A percentile compares a stretch with the other conserved stretches of the same genome.
phyloP scores from a whole-genome alignment of 805 yeast genomes.

The Saitoella complicata region DNA sequence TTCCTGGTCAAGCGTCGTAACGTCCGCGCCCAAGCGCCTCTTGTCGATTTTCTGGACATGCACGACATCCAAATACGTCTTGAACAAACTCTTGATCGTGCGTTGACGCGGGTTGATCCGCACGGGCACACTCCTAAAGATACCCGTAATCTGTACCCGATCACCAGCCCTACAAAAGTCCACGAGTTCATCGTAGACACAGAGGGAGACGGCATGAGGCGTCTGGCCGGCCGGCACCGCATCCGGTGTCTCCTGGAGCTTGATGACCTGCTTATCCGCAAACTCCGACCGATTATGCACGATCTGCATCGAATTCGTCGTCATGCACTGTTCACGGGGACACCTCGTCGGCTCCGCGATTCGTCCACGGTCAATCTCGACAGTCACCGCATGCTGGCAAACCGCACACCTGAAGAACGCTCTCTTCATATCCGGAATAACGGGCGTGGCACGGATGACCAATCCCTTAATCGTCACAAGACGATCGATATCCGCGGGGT shows the following conservation, averaged over 20 bases:
- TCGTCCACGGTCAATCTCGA: slow-evolving; percentile 86
- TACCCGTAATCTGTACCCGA: slow-evolving; percentile 86
- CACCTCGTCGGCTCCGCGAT: slow-evolving; percentile 87
- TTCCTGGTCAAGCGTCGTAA: slow-evolving; percentile 47
- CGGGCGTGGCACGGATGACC: slow-evolving; percentile 72
- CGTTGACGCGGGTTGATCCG: slow-evolving; percentile 75
- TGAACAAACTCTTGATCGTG: slow-evolving; percentile 66
- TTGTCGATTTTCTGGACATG: slow-evolving; percentile 78
- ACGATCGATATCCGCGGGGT: slow-evolving; percentile 89
- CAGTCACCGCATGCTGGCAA: slow-evolving; percentile 82
- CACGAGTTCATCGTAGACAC: slow-evolving; percentile 91
- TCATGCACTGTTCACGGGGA: slow-evolving; percentile 76
- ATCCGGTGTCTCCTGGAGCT: slow-evolving; percentile 91
- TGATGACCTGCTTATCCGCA: slow-evolving; percentile 89
- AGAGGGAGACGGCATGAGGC: slow-evolving; percentile 85
- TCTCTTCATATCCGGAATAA: slow-evolving; percentile 94
- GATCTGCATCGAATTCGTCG: slow-evolving; percentile 71
- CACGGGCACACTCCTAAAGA: slow-evolving; percentile 83
- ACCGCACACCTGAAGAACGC: slow-evolving; percentile 92
- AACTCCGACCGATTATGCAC: slow-evolving; percentile 85
- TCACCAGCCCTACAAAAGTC: slow-evolving; percentile 95
- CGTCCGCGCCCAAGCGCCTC: slow-evolving; percentile 66
- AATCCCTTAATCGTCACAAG: slow-evolving; percentile 82
- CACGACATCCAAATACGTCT: slow-evolving; percentile 87
- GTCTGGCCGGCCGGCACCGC: slow-evolving; percentile 96